These are phyloP conservation scores for Tricholoma bakamatsutake DNA, from an alignment of 768 basidiomycete species.

Conservation along the genomic window DNA sequence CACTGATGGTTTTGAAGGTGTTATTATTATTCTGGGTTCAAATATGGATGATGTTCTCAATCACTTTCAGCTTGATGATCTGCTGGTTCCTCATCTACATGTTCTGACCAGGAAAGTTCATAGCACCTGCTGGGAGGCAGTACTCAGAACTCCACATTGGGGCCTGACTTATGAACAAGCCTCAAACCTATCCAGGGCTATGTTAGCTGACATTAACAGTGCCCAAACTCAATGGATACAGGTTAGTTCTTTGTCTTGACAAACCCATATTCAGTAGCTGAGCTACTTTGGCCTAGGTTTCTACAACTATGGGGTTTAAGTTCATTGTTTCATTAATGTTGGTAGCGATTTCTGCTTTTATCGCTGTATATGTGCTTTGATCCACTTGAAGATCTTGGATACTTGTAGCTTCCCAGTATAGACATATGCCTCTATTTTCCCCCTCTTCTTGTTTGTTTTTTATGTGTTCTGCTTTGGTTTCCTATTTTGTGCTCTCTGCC, in stretches of 20 bases:
- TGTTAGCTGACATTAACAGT: background rate
- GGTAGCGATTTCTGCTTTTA: background rate
- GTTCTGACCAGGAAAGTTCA: background rate
- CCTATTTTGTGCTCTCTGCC: background rate
- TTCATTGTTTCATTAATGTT: background rate
- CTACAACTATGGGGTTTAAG: background rate
- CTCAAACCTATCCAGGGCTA: background rate
- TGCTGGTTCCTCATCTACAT: background rate
- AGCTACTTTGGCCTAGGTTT: background rate
- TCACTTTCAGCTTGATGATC: background rate
- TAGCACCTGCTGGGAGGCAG: background rate
- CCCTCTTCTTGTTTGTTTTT: background rate
- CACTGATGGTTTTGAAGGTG: background rate
- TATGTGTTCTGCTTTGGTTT: background rate
- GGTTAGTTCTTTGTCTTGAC: background rate
- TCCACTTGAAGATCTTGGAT: background rate
- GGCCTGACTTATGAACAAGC: background rate
- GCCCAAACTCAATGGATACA: background rate
- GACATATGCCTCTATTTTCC: background rate
- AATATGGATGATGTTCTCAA: constrained; percentile 2
- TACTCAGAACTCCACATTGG: background rate
- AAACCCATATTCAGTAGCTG: background rate
- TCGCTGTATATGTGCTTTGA: background rate
- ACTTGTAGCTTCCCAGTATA: background rate
- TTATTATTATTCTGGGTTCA: constrained; percentile 4